Base-by-base conservation (phyloP, 176 grass and related monocot species). In the Secale cereale region DNA sequence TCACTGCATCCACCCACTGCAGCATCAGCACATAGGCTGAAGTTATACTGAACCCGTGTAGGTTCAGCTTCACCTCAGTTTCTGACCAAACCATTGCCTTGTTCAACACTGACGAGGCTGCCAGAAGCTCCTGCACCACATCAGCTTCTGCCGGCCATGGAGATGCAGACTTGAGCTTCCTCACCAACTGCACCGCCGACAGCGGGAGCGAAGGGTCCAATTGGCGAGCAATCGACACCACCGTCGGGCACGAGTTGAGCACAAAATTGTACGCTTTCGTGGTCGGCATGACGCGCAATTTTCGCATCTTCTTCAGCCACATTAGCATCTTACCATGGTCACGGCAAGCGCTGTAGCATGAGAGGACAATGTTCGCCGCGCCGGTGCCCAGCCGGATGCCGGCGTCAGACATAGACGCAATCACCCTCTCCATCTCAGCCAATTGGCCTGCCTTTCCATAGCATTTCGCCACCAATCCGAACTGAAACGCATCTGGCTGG, bases 11-110 rank as follows among this genome's bases (percentile, higher is more conserved):
- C 82, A 94, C 88, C 93, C 89, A 98, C 75, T 95, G 91, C 27
- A 98, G 82, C 78, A 98, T 85, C 71, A 95, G 64, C 23, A 98
- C 86, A 85, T 91, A 95, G 3, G 91, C 88, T 62, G 97, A 78
- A 74, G 85, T 69, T 31, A 73, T 81, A 70, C 78, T 91, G 46
- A 94, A 98, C 3, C 97, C 93, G 52, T 96, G 97, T 25, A 98
- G 89, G 35, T 98, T 94, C 83, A 98, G 84, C 86, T 98, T 98
- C 48, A 89, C 88, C 60, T 92, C 91, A 4, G 86, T 74, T 33
- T 91, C 80, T 2, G 88, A 92, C 97, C 93, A 98, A 26, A 86
- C 39, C 81, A 89, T 85, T 4, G 84, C 91, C 66, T 92, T 89
- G 23, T 60, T 41, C 60, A 95, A 37, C 54, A 94, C 71, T 1